phyloP scores from a whole-genome alignment of 345 rosid genomes.

The Schrenkiella parvula region DNA sequence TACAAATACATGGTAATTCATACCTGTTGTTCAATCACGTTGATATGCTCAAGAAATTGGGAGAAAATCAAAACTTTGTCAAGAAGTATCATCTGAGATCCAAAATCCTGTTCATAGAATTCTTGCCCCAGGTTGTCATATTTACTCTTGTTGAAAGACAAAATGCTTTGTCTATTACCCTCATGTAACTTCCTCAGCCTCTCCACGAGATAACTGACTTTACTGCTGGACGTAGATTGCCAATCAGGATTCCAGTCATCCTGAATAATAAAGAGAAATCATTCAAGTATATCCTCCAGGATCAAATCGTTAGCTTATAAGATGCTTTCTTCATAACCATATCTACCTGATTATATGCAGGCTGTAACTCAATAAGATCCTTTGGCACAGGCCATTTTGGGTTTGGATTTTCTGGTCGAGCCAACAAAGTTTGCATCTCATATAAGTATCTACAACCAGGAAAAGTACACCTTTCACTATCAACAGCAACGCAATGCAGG shows the following conservation, averaged over 20 bases:
- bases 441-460: constrained; percentile 72
- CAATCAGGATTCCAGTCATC: constrained; percentile 99
- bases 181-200: constrained; percentile 66
- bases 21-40: constrained; percentile 91
- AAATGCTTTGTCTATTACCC: constrained; percentile 32
- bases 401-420: constrained; percentile 91
- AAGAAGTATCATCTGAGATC: constrained; percentile 28
- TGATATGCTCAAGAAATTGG: constrained; percentile 93
- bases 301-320: background rate
- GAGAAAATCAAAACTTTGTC: constrained; percentile 91
- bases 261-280: constrained; percentile 40
- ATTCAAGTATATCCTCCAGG: constrained; percentile 4
- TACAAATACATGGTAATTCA: constrained; percentile 1
- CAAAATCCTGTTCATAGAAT: constrained; percentile 24
- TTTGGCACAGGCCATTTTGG: constrained; percentile 97
- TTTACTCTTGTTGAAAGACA: constrained; percentile 22
- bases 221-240: constrained; percentile 95
- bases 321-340: background rate
- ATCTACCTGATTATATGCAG: constrained; percentile 86
- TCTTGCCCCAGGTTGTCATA: constrained; percentile 23
- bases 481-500: constrained; percentile 76
- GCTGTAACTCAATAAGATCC: constrained; percentile 96
- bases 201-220: constrained; percentile 73
- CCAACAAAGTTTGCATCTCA: constrained; percentile 80
- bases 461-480: constrained; percentile 64